Conservation (phyloP, 208 protist genomes). For the Vickermania spadyakhi region DNA sequence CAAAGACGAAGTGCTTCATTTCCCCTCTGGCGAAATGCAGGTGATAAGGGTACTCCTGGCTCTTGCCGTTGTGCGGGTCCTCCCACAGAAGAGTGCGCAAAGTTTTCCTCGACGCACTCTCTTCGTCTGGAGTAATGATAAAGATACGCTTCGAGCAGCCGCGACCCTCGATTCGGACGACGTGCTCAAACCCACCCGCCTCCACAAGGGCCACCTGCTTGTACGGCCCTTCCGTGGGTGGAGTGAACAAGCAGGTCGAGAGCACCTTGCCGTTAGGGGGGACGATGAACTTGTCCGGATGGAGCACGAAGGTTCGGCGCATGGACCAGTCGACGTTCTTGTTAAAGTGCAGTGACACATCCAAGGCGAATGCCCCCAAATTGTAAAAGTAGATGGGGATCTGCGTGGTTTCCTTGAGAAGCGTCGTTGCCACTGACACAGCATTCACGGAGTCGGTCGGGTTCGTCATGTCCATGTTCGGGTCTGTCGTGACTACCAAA, state of each 20-base stretch:
- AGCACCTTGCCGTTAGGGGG: conserved; percentile 17
- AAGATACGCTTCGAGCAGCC: conserved; percentile 18
- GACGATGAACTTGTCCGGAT: conserved; percentile 27
- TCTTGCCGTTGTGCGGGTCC: conserved; percentile 3
- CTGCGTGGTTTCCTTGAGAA: conserved; percentile 13
- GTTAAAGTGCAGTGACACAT: conserved; percentile 28
- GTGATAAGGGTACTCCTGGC: conserved; percentile 18
- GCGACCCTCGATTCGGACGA: conserved; percentile 21
- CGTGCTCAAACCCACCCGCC: conserved; percentile 30
- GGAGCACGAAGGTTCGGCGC: conserved; percentile 33
- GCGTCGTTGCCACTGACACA: conserved; percentile 29
- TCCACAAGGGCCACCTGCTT: conserved; percentile 10
- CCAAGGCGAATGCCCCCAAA: conserved; percentile 41
- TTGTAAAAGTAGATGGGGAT: conserved; percentile 35
- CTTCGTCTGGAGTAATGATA: conserved; percentile 15
- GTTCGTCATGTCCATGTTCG: conserved; percentile 5
- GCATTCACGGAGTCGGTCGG: conserved; percentile 13
- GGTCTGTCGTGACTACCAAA: conserved; percentile 24
- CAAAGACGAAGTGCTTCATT: conserved; percentile 30
- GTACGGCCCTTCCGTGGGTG: conserved; percentile 17
- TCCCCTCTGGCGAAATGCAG: conserved; percentile 31
- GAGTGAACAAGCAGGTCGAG: conserved; percentile 18
- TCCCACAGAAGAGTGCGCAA: background rate
- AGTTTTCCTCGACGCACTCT: conserved; percentile 5
- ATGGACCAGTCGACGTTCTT: conserved; percentile 14